Base-by-base conservation (phyloP, 2,329 filamentous ascomycete genomes). In the Parastagonospora avenae region DNA sequence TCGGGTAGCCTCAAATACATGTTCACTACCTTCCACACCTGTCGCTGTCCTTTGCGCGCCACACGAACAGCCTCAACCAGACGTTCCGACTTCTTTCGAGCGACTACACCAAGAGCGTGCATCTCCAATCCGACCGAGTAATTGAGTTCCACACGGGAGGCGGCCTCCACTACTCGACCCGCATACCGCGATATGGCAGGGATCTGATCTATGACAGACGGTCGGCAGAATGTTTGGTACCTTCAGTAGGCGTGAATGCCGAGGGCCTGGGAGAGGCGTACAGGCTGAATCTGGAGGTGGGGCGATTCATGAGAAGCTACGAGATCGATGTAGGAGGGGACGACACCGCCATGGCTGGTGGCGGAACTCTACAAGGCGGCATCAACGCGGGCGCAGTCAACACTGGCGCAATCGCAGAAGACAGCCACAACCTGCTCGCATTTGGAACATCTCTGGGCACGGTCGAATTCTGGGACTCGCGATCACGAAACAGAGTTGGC, bases 401-500 rank as follows among this genome's bases (percentile, higher is more conserved):
- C 68, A 87, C 87, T 7, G 93, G 86, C 10, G 88, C 92, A 2
- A 85, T 96, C 53, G 94, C 94, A 2, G 91, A 97, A 70, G 84
- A 88, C 35, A 92, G 90, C 41, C 94, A 99, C 72, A 94, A 94
- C 49, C 80, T 99, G 4, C 82, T 92, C 30, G 92, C 93, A 0
- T 99, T 99, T 65, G 94, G 95, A 45, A 99, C 94, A 1, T 92
- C 91, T 2, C 79, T 94, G 49, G 93, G 94, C n/a, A 96, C 93
- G 1, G 91, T 97, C 24, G 94, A 99, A 71, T 93, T 97, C 67
- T 99, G 92, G 91, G 94, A 99, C 70, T 84, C 92, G 1, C 84
- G 94, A 52, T 92, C 90, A 28, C 88, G 91, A 68, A 88, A 88
- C 47, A 83, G 91, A 50, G 89, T 93, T 9, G 92, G 91, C 12